Evolutionary conservation across 2,329 filamentous ascomycete species (phyloP).

Genomic region (Myriosclerotinia curreyana): DNA sequence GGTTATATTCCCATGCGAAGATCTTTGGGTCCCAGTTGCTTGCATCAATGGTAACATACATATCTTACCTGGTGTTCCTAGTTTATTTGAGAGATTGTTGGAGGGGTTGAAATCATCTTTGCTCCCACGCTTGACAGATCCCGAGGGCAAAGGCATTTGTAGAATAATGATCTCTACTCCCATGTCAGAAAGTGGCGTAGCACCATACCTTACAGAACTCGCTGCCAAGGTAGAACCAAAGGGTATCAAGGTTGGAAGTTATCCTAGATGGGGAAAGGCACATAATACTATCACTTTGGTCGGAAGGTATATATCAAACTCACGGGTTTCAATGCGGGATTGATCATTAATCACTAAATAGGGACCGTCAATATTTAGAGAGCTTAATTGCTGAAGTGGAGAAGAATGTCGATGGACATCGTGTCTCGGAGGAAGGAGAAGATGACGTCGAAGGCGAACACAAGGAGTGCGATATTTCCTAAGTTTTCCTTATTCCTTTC

Average conservation of each 20-base stretch:
- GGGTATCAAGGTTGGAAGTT: slow-evolving; percentile 91
- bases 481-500: not conserved
- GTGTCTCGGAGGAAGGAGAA: slow-evolving; percentile 69
- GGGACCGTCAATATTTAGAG: slow-evolving; percentile 74
- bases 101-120: slow-evolving; percentile 71
- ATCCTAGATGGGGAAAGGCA: slow-evolving; percentile 86
- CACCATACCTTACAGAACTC: slow-evolving; percentile 76
- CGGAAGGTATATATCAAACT: slow-evolving; percentile 47
- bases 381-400: slow-evolving; percentile 75
- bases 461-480: slow-evolving; percentile 24
- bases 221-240: slow-evolving; percentile 68
- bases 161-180: slow-evolving; percentile 85
- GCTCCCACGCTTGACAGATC: slow-evolving; percentile 68
- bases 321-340: not conserved
- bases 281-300: slow-evolving; percentile 90
- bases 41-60: slow-evolving; percentile 92
- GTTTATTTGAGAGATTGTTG: slow-evolving; percentile 74
- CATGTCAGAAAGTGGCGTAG: slow-evolving; percentile 79
- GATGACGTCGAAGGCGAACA: slow-evolving; percentile 48
- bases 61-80: slow-evolving; percentile 86
- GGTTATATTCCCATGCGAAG: slow-evolving; percentile 72
- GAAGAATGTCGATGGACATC: slow-evolving; percentile 68
- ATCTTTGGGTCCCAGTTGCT: slow-evolving; percentile 85
- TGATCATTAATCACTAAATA: slow-evolving; percentile 34
- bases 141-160: slow-evolving; percentile 75